Evolutionary conservation across 352 stramenopile species (phyloP), one percentile per base, ranked within the genome.

Genomic region (Blastocystis sp.): DNA sequence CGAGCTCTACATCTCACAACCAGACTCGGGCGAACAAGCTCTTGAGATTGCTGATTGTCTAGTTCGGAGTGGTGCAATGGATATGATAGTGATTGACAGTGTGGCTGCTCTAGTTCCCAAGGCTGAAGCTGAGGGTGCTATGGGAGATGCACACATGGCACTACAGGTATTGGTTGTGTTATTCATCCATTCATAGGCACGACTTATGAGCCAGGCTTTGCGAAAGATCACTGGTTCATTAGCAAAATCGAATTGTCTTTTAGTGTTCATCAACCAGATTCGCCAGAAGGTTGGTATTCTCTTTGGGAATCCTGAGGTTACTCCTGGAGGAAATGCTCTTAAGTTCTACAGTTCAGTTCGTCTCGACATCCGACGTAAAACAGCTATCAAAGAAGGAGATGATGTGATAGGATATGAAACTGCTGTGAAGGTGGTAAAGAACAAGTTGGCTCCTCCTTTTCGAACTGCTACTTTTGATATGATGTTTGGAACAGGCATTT

Each of bases 221-320:
- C 93, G 96, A 45, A 99, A 99, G 90, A 94, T 99, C 87, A 98
- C 96, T 11, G 95, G 95, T 0, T 98, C 95, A 26, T 91, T 98
- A 43, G 94, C 95, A 39, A 95, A 97, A 79, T 98, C 94, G 90
- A 96, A 98, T 90, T 98, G 95, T 91, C 97, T 95, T 70, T 93
- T 98, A 41, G 97, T 99, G 69, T 99, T 99, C 90, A 92, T 99
- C 37, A 99, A 99, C 93, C 97, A 99, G 92, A 95, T 99, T 56
- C 94, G 97, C 0, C 95, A 96, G 76, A 99, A 99, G 91, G 93
- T 94, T 5, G 96, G 96, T 16, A 94, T 98, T 41, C 96, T 99
- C 79, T 99, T 98, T 92, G 96, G 96, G 3, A 98, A 94, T 41
- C 96, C 96, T 0, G 96, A 99, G 91, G 96, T 98, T 16, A 99